Conservation (phyloP, 805 yeast genomes). For the Candida suzukii region DNA sequence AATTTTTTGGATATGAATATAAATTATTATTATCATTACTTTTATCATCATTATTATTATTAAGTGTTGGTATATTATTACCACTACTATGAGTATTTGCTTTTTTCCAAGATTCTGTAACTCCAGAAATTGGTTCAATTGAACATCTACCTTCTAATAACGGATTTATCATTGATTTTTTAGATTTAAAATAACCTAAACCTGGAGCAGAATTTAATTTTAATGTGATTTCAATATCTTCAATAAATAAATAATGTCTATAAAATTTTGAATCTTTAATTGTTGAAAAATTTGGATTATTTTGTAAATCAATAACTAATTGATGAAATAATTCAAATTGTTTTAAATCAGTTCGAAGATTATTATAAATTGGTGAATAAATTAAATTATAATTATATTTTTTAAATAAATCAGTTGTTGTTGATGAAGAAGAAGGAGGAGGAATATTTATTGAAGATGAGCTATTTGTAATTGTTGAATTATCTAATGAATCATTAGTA, state of each 20-base stretch:
- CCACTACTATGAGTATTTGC: constrained; percentile 7
- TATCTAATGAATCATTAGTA: not conserved
- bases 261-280: constrained; percentile 52
- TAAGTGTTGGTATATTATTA: constrained; percentile 5
- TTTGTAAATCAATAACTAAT: constrained; percentile 22
- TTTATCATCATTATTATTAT: constrained; percentile 9
- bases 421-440: no score
- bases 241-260: constrained; percentile 55
- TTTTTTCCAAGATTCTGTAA: constrained; percentile 63
- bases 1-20: constrained; percentile 35
- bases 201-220: constrained; percentile 60
- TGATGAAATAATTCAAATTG: constrained; percentile 38
- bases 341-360: constrained; percentile 35
- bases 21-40: constrained; percentile 26
- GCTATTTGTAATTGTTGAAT: no score
- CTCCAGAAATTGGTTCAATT: constrained; percentile 81
- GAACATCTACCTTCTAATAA: constrained; percentile 75
- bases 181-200: constrained; percentile 49
- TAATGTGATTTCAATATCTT: constrained; percentile 74
- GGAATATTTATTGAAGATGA: not conserved
- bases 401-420: constrained; percentile 9
- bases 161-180: constrained; percentile 53
- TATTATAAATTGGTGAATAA: constrained; percentile 25
- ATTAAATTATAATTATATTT: constrained; percentile 18
- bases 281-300: constrained; percentile 3